Evolutionary conservation across 169 alveolate genomes (phyloP).

Genomic region (Plasmodium gonderi): DNA sequence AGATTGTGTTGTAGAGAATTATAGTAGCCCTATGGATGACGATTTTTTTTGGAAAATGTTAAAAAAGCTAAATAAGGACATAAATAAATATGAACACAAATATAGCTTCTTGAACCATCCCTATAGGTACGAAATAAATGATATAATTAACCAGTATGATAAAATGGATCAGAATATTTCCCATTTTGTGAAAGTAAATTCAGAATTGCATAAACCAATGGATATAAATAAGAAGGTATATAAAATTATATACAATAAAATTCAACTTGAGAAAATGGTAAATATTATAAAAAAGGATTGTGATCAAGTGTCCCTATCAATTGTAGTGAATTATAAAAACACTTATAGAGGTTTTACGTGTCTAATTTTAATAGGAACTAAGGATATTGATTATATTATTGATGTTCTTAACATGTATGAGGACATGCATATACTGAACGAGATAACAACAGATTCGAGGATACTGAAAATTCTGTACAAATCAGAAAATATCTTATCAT

Average conservation of each 20-base stretch:
- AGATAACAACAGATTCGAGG: constrained; percentile 93
- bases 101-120: constrained; percentile 19
- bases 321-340: constrained; percentile 75
- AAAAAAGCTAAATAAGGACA: constrained; percentile 46
- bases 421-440: constrained; percentile 86
- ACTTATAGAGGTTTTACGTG: constrained; percentile 93
- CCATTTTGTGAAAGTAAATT: constrained; percentile 9
- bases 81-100: constrained; percentile 16
- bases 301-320: constrained; percentile 74
- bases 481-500: constrained; percentile 91
- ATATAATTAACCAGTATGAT: constrained; percentile 2
- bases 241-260: constrained; percentile 36
- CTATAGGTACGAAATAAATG: constrained; percentile 51
- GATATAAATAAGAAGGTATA: constrained; percentile 23
- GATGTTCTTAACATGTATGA: constrained; percentile 91
- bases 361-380: constrained; percentile 93
- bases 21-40: background rate
- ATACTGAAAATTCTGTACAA: constrained; percentile 96
- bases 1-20: background rate
- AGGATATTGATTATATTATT: constrained; percentile 91
- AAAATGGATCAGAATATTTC: background rate
- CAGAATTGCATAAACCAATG: constrained; percentile 1
- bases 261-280: constrained; percentile 65
- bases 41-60: constrained; percentile 42
- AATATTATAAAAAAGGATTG: constrained; percentile 20